Evolutionary conservation across 192 early-diverging fungal genomes (phyloP).

Genomic region (Coemansia sp.): DNA sequence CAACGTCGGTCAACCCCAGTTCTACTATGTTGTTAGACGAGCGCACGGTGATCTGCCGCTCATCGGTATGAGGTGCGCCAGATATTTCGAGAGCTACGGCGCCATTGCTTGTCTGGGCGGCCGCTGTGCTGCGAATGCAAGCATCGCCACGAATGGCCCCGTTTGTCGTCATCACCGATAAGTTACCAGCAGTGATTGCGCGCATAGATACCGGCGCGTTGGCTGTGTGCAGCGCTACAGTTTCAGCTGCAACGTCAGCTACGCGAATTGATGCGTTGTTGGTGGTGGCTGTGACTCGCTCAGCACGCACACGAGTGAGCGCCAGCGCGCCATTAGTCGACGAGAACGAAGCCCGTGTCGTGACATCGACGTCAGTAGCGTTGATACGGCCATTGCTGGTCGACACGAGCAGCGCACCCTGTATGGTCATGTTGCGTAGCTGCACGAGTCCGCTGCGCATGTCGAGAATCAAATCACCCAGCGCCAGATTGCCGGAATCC

Average conservation of each 20-base stretch:
- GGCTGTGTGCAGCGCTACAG: conserved; percentile 5
- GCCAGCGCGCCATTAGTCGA: conserved; percentile 14
- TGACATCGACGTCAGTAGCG: conserved; percentile 3
- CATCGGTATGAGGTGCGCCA: not conserved
- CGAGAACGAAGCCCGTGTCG: not conserved
- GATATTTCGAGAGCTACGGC: conserved; percentile 3
- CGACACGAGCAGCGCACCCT: conserved; percentile 8
- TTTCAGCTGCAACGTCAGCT: not conserved
- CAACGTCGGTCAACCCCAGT: conserved; percentile 5
- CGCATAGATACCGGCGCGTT: conserved; percentile 15
- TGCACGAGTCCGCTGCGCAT: conserved; percentile 20
- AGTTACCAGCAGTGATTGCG: not conserved
- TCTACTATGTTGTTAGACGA: conserved; percentile 21
- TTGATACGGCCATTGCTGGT: conserved; percentile 21
- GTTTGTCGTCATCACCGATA: conserved; percentile 19
- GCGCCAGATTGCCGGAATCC: conserved; percentile 14
- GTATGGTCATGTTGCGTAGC: conserved; percentile 12
- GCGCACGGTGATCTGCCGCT: not conserved
- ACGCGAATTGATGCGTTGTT: conserved; percentile 5
- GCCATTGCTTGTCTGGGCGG: conserved; percentile 11
- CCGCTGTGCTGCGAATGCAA: not conserved
- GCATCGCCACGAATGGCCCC: conserved; percentile 15
- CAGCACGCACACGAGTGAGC: not conserved
- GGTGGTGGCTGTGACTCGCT: not conserved
- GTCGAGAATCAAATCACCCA: not conserved